Conservation (phyloP, 2,329 filamentous ascomycete genomes). For the Allantophomopsis lycopodina region DNA sequence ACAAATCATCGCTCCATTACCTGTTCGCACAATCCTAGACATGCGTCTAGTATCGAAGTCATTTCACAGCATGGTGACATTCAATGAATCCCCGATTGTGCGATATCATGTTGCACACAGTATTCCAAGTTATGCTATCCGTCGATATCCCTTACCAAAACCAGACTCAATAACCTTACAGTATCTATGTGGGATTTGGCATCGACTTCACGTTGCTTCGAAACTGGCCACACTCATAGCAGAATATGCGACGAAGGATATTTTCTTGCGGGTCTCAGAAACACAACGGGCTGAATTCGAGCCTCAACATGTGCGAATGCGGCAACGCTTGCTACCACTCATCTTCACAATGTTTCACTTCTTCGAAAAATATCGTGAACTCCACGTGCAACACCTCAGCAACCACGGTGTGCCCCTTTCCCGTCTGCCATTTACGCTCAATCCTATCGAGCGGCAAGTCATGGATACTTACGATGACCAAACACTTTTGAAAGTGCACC, state of each 20-base stretch:
- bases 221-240: slow-evolving; percentile 49
- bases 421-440: slow-evolving; percentile 40
- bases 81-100: slow-evolving; percentile 47
- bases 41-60: slow-evolving; percentile 42
- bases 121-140: slow-evolving; percentile 44
- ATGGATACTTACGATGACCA: slow-evolving; percentile 53
- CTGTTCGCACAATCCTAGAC: slow-evolving; percentile 45
- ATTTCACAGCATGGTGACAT: slow-evolving; percentile 43
- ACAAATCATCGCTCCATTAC: slow-evolving; percentile 44
- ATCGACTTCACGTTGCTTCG: slow-evolving; percentile 48
- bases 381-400: slow-evolving; percentile 41
- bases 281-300: slow-evolving; percentile 41
- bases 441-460: slow-evolving; percentile 47
- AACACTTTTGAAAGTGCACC: slow-evolving; percentile 47
- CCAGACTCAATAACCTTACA: slow-evolving; percentile 37
- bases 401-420: slow-evolving; percentile 35
- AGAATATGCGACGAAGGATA: slow-evolving; percentile 51
- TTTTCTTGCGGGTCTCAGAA: slow-evolving; percentile 44
- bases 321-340: slow-evolving; percentile 46
- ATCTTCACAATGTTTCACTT: slow-evolving; percentile 56
- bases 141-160: slow-evolving; percentile 41
- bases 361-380: slow-evolving; percentile 47
- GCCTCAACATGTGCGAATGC: slow-evolving; percentile 48
- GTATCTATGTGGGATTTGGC: slow-evolving; percentile 51
- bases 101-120: slow-evolving; percentile 45